Base-by-base conservation (phyloP, 306 rosid species). In the Glycine soja region DNA sequence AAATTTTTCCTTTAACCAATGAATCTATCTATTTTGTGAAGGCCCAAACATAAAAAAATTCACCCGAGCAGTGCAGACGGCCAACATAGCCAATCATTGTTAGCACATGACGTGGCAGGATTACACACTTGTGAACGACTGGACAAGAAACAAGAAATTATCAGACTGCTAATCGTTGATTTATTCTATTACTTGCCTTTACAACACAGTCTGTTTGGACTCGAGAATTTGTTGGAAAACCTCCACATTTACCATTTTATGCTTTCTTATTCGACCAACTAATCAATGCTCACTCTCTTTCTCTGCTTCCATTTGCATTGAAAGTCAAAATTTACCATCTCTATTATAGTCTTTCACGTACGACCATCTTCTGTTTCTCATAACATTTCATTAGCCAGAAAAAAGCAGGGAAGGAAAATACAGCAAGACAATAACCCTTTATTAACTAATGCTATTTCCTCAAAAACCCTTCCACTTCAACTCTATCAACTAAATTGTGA, bases 261-360 rank as follows among this genome's bases (percentile, higher is more conserved):
- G 14, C 8, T 34, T 63, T 48, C 61, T 62, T 1, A 62, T 46
- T 62, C 34, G n/a, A 48, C 64, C 12, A 34, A 48, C 38, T 36
- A 64, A 36, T 64, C 12, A 67, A 57, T 67, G 72, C 18, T 50
- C 36, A 32, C 15, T 13, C 19, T 74, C 69, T 61, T 36, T 80
- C 65, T 46, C 19, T n/a, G 15, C 13, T 50, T 66, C 65, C 67
- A 65, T 64, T 47, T 54, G 61, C 18, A 63, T 50, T 54, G 53
- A 81, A 74, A 66, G 54, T 53, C 69, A 81, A 81, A 81, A 24
- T 56, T 62, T 10, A n/a, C 48, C 16, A 15, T 48, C 34, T 76
- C 51, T 32, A 63, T n/a, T 34, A 34, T 61, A 8, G 30, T 61
- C 70, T 19, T 19, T 9, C 34, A 14, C 48, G 46, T 14, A 46